Evolutionary conservation across 768 basidiomycete genomes (phyloP), one percentile per base, ranked within the genome.

Genomic region (Tricholoma sp.): DNA sequence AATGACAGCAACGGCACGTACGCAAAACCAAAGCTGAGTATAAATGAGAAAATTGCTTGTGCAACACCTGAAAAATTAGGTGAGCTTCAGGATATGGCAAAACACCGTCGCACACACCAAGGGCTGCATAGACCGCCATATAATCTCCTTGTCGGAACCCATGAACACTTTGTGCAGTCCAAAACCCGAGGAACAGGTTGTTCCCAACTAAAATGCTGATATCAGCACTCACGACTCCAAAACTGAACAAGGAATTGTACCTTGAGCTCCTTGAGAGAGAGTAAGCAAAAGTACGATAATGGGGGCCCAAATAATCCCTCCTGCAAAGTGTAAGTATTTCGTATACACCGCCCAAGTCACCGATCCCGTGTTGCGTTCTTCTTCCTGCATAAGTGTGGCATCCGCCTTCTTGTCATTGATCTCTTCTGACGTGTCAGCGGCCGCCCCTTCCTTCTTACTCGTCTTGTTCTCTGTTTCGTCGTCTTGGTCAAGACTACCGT

Each of bases 181-280:
- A 92, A 61, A 84, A 89, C 0, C 88, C 88, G 18, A 92, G 76
- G 72, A 87, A 83, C 4, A 92, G 67, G 31, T 79, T 85, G 60
- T 81, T 85, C 0, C 78, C 82, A 31, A 90, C 87, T 81, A 54
- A 19, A 32, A 34, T 3, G 31, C 7, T 14, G 12, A 57, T 6
- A 24, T 32, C 12, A 27, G 45, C 4, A 39, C 10, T 12, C 11
- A 9, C 19, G 5, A 16, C 14, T 3, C 18, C 4, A 5, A 27
- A 8, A 49, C 5, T 32, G 18, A 14, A 52, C 4, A 31, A 39
- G 16, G 21, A 21, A 18, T 52, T 68, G 14, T 18, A 83, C 84
- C 83, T 69, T 76, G 71, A 18, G 82, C 72, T 1, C 66, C 76
- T 65, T 89, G 83, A 10, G 69, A 69, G 0, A 86, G 49, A 4